Percentiles rank a stretch among this genome's conserved stretches.
phyloP scores from a whole-genome alignment of 257 asterid genomes.

The Solanum clarkiae region DNA sequence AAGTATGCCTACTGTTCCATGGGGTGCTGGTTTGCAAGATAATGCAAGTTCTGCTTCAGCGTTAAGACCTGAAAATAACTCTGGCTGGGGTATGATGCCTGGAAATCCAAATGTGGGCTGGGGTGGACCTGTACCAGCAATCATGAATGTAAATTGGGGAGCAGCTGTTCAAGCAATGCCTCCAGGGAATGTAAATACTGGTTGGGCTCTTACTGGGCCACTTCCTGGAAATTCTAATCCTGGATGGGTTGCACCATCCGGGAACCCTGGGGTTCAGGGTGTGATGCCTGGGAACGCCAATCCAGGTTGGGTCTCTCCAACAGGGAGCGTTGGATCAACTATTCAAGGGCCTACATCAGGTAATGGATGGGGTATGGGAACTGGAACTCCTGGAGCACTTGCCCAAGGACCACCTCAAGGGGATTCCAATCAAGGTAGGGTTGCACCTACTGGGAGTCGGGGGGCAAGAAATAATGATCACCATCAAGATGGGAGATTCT shows the following conservation, averaged over 20 bases:
- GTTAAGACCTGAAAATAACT: conserved; percentile 36
- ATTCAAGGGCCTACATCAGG: conserved; percentile 20
- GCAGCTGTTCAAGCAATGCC: conserved; percentile 38
- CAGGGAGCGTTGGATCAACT: conserved; percentile 30
- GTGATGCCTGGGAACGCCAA: conserved; percentile 10
- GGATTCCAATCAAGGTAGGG: conserved; percentile 52
- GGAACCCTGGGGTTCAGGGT: conserved; percentile 36
- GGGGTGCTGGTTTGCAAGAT: conserved; percentile 39
- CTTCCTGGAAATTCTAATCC: conserved; percentile 30
- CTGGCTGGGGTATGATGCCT: conserved; percentile 53
- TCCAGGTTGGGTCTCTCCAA: conserved; percentile 37
- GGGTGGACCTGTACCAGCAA: conserved; percentile 35
- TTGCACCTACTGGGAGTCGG: conserved; percentile 28
- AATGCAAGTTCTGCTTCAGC: conserved; percentile 24
- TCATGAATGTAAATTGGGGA: conserved; percentile 43
- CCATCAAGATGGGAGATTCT: conserved; percentile 31
- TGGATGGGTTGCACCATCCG: conserved; percentile 43
- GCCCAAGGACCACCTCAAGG: conserved; percentile 32
- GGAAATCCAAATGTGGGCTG: conserved; percentile 57
- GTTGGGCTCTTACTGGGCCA: conserved; percentile 46
- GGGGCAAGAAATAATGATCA: conserved; percentile 47
- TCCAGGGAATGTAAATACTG: conserved; percentile 29
- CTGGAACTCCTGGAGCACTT: conserved; percentile 27
- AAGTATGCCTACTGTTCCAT: conserved; percentile 28
- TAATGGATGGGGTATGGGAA: conserved; percentile 17